Percentiles rank a stretch among this genome's conserved stretches.
Conservation (phyloP, 768 basidiomycete species). For the Phylloporus rhodoxanthus region DNA sequence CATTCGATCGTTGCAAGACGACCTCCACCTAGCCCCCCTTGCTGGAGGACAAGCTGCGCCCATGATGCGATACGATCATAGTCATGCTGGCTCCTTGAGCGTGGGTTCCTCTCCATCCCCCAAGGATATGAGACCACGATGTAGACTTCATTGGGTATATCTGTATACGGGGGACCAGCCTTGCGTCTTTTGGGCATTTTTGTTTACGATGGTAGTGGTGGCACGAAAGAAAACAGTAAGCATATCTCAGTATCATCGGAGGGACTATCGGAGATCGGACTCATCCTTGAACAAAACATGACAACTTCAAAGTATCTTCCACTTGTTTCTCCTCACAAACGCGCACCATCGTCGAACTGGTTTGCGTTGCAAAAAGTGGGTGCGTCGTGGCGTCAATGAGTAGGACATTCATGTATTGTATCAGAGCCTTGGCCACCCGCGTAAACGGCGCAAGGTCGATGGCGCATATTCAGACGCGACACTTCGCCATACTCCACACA, state of each 20-base stretch:
- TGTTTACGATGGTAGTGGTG: constrained; percentile 1
- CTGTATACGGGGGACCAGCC: constrained; percentile 25
- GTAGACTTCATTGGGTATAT: constrained; percentile 17
- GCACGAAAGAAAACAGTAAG: neutral
- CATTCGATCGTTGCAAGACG: constrained; percentile 16
- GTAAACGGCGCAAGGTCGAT: constrained; percentile 19
- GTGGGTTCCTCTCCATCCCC: constrained; percentile 8
- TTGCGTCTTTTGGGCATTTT: constrained; percentile 20
- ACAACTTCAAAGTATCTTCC: too few relatives aligned
- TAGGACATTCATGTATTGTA: neutral
- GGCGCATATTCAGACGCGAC: neutral
- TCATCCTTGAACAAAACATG: neutral
- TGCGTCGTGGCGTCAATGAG: neutral
- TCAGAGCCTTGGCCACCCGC: constrained; percentile 11
- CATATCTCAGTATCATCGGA: neutral
- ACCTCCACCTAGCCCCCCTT: constrained; percentile 13
- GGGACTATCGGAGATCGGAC: constrained; percentile 17
- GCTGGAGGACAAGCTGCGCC: constrained; percentile 19
- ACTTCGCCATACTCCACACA: constrained; percentile 3
- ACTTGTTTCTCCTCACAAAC: constrained; percentile 6
- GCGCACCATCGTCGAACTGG: constrained; percentile 52
- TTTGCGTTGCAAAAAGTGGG: constrained; percentile 48
- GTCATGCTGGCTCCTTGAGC: constrained; percentile 10
- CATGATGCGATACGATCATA: constrained; percentile 23
- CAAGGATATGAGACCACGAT: constrained; percentile 25